These are phyloP conservation scores for Lasiodiplodia theobromae DNA, from an alignment of 2,329 filamentous ascomycete genomes.

Conservation along the genomic window DNA sequence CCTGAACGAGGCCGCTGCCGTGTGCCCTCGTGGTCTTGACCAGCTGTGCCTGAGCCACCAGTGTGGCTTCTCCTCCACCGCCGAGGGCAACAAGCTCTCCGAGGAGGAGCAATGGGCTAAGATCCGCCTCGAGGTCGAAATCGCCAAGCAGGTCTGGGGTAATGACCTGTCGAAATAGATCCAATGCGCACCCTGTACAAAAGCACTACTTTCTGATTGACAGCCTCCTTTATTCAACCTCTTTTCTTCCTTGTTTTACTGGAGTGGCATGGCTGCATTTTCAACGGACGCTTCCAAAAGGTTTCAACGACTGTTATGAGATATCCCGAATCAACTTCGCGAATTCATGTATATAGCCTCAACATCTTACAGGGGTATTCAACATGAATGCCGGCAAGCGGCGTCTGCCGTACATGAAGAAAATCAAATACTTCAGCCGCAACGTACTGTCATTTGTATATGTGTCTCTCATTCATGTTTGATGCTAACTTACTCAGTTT, in stretches of 20 bases:
- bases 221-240: background rate
- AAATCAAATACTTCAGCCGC: slow-evolving; percentile 13
- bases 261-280: slow-evolving; percentile 10
- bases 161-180: slow-evolving; percentile 48
- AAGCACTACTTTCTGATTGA: background rate
- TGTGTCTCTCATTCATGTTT: too few species aligned
- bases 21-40: slow-evolving; percentile 60
- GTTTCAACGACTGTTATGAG: slow-evolving; percentile 29
- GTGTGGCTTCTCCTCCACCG: slow-evolving; percentile 65
- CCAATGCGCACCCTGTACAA: background rate
- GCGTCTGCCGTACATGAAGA: slow-evolving; percentile 7
- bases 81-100: slow-evolving; percentile 63
- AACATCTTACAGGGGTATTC: background rate
- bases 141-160: slow-evolving; percentile 65
- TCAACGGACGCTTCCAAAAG: slow-evolving; percentile 11
- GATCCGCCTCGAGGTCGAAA: slow-evolving; percentile 61
- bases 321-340: slow-evolving; percentile 31
- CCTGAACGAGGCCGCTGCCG: slow-evolving; percentile 48
- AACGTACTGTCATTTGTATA: too few species aligned
- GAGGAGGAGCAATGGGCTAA: slow-evolving; percentile 67
- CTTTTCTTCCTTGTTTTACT: background rate
- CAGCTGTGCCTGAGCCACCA: slow-evolving; percentile 65
- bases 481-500: too few species aligned
- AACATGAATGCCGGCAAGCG: slow-evolving; percentile 15
- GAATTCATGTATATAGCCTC: slow-evolving; percentile 19